Evolutionary conservation across 306 rosid genomes (phyloP), one percentile per base, ranked within the genome.

Genomic region (Citrullus amarus): DNA sequence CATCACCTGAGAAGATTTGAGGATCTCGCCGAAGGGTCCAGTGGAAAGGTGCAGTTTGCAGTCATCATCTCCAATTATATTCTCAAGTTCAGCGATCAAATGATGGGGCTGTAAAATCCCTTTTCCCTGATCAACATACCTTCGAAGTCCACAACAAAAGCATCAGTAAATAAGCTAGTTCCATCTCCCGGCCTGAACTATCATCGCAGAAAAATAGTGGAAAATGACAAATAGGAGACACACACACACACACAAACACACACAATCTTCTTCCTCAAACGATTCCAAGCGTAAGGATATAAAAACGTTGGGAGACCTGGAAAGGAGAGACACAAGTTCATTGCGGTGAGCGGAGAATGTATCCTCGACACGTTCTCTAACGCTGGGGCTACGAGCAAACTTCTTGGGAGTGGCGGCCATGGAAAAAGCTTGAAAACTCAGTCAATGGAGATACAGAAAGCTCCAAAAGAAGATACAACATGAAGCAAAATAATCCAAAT

Each of bases 51-150:
- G 80, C 16, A 57, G 70, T 79, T 77, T 82, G 6, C 58, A 77
- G 78, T 84, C 73, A 57, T 88, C 88, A 5, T 84, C 88, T 15
- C 86, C 77, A 57, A 77, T 54, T 36, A 82, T 79, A 20, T 78
- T 88, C 4, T 92, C 96, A 15, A 91, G 90, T 72, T 92, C 97
- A 80, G 91, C 97, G 72, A 89, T 82, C 91, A 95, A 82, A 32
- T 80, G 79, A 86, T 92, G 98, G 80, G 98, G 97, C 63, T 91
- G 97, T 87, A 92, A 82, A 75, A 95, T 91, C 80, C 93, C 92
- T 88, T 92, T 92, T 51, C 97, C 97, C 80, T 85, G 95, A 78
- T 83, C 91, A 84, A 92, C 92, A 80, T 91, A 95, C 88, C 98
- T 94, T 76, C 43, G 76, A 68, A 78, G 34, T 65, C 77, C 65